phyloP scores from a whole-genome alignment of 177 flowering plant genomes.

The Vitis hybrid region DNA sequence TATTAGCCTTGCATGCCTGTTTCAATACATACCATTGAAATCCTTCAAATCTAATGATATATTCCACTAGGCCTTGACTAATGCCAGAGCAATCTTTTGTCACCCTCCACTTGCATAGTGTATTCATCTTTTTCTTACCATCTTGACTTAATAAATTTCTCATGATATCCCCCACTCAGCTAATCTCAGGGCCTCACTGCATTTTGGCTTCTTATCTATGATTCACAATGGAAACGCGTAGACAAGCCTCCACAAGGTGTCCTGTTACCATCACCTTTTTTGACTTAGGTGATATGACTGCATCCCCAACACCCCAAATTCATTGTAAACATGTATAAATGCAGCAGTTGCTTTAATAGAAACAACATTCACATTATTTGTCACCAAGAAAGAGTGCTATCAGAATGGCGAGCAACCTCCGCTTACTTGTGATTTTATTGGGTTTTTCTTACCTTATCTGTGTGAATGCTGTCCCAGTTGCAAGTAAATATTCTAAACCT shows the following conservation, averaged over 20 bases:
- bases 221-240: constrained; percentile 15
- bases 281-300: constrained; percentile 15
- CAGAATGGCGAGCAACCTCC: constrained; percentile 36
- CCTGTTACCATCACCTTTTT: constrained; percentile 21
- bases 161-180: constrained; percentile 10
- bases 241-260: constrained; percentile 4
- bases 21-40: constrained; percentile 3
- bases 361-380: neutral
- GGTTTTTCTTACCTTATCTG: constrained; percentile 37
- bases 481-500: constrained; percentile 39
- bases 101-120: constrained; percentile 32
- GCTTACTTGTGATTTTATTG: constrained; percentile 35
- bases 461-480: constrained; percentile 49
- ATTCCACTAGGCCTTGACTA: constrained; percentile 9
- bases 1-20: neutral
- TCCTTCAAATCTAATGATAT: constrained; percentile 6
- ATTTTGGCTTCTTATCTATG: constrained; percentile 12
- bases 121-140: constrained; percentile 14
- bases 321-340: constrained; percentile 17
- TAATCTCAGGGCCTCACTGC: neutral
- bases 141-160: constrained; percentile 14
- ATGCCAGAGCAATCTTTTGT: constrained; percentile 18
- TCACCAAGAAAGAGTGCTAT: constrained; percentile 1
- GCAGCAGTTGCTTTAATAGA: neutral
- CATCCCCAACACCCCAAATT: neutral